A percentile compares a stretch with the other conserved stretches of the same genome.
Evolutionary conservation across 208 protist genomes (phyloP).

Genomic region (Leishmania braziliensis): DNA sequence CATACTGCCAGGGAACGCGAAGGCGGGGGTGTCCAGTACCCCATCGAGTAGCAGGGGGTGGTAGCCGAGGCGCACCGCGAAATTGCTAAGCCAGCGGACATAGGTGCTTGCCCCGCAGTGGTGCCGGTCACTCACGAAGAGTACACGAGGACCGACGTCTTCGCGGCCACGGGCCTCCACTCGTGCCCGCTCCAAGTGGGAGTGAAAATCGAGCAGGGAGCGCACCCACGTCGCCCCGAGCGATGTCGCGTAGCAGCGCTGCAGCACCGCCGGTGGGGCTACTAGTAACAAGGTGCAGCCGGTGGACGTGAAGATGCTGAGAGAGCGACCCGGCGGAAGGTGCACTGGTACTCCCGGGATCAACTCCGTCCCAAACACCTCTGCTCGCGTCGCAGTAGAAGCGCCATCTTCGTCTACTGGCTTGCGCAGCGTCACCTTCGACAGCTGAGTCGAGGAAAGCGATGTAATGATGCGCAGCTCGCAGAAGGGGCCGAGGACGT

Average conservation of each 20-base stretch:
- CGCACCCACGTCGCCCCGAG: constrained; percentile 44
- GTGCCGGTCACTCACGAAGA: constrained; percentile 60
- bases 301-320: constrained; percentile 60
- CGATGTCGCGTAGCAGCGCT: constrained; percentile 50
- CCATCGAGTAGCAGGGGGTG: constrained; percentile 68
- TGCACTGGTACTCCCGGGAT: constrained; percentile 43
- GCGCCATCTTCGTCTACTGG: constrained; percentile 14
- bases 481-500: constrained; percentile 45
- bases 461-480: constrained; percentile 57
- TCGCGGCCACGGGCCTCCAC: constrained; percentile 38
- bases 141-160: constrained; percentile 55
- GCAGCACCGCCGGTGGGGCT: constrained; percentile 46
- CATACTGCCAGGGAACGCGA: constrained; percentile 45
- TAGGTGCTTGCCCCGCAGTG: constrained; percentile 56
- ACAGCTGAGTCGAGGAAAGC: constrained; percentile 13
- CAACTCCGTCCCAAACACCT: constrained; percentile 65
- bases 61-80: constrained; percentile 66
- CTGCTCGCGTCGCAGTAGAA: constrained; percentile 34
- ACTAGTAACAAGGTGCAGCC: constrained; percentile 56
- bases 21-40: constrained; percentile 38
- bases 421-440: constrained; percentile 38
- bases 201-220: constrained; percentile 65
- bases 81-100: constrained; percentile 49
- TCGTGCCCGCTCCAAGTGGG: constrained; percentile 52
- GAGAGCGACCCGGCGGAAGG: constrained; percentile 40